Percentiles rank a stretch among this genome's conserved stretches.
Evolutionary conservation across 371 early-diverging fungal genomes (phyloP).

Genomic region (Mortierella sp.): DNA sequence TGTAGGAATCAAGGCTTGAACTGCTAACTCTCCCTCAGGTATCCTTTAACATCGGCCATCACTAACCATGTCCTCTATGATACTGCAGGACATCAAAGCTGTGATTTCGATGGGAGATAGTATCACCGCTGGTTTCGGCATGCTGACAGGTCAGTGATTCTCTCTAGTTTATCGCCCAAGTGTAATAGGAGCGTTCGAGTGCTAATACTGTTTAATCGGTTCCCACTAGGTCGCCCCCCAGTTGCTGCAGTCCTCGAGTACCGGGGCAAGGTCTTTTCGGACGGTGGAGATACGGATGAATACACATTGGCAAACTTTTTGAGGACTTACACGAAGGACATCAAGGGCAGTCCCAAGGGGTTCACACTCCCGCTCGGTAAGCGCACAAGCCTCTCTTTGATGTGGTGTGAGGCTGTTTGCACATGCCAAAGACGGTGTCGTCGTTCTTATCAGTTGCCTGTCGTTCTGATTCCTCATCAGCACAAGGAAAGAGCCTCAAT

Average conservation of each 20-base stretch:
- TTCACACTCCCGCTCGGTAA: slow-evolving; percentile 61
- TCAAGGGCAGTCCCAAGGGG: slow-evolving; percentile 65
- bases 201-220: no score
- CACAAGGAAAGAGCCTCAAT: slow-evolving; percentile 67
- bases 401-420: background rate
- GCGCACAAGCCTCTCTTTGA: background rate
- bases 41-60: no score
- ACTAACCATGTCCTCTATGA: no score
- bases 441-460: no score
- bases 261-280: slow-evolving; percentile 73
- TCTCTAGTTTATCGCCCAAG: no score
- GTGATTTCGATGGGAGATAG: slow-evolving; percentile 76
- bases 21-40: no score
- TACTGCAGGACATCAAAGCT: slow-evolving; percentile 64
- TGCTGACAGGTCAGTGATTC: slow-evolving; percentile 43
- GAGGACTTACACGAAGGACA: slow-evolving; percentile 50
- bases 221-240: slow-evolving; percentile 56
- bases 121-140: slow-evolving; percentile 75
- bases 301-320: slow-evolving; percentile 70
- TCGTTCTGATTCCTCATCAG: slow-evolving; percentile 6
- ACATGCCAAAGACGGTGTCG: background rate
- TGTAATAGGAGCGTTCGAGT: no score
- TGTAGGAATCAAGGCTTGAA: slow-evolving; percentile 44
- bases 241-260: slow-evolving; percentile 66
- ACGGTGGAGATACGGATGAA: slow-evolving; percentile 68